A percentile compares a stretch with the other conserved stretches of the same genome.
Conservation (phyloP, 768 basidiomycete species). For the Tulasnella sp. region DNA sequence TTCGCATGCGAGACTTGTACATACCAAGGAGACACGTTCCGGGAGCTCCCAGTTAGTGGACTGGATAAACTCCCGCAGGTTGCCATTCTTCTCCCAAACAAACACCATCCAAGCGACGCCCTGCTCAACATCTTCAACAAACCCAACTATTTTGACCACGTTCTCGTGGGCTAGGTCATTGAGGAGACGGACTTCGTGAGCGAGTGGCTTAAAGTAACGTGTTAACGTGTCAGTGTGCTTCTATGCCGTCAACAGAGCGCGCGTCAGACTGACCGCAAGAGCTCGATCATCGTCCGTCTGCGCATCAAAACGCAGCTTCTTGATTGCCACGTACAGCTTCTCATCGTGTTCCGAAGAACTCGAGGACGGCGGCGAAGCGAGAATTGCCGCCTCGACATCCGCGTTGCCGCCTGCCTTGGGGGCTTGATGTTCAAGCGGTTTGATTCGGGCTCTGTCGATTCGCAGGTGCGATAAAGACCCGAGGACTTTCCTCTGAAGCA, state of each 20-base stretch:
- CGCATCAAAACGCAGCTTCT: not conserved
- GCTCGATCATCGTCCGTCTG: not conserved
- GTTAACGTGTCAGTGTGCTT: too few relatives aligned
- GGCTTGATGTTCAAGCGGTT: too few relatives aligned
- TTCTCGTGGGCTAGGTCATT: too few relatives aligned
- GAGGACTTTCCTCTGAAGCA: too few relatives aligned
- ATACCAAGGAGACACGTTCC: not conserved
- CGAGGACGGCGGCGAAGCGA: not conserved
- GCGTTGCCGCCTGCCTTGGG: not conserved
- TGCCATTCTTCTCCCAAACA: not conserved
- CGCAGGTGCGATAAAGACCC: too few relatives aligned
- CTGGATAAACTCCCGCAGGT: too few relatives aligned
- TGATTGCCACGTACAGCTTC: not conserved
- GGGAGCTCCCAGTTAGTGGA: too few relatives aligned
- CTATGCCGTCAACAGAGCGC: too few relatives aligned
- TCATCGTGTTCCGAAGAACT: not conserved
- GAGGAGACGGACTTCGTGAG: too few relatives aligned
- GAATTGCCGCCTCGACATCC: not conserved
- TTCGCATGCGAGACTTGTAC: not conserved
- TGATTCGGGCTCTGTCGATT: too few relatives aligned
- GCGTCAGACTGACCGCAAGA: not conserved
- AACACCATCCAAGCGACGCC: not conserved
- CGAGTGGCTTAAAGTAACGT: too few relatives aligned
- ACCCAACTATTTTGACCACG: too few relatives aligned
- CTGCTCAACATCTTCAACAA: not conserved